Percentiles rank a stretch among this genome's conserved stretches.
phyloP scores from a whole-genome alignment of 345 rosid genomes.

The Citrus maxima region DNA sequence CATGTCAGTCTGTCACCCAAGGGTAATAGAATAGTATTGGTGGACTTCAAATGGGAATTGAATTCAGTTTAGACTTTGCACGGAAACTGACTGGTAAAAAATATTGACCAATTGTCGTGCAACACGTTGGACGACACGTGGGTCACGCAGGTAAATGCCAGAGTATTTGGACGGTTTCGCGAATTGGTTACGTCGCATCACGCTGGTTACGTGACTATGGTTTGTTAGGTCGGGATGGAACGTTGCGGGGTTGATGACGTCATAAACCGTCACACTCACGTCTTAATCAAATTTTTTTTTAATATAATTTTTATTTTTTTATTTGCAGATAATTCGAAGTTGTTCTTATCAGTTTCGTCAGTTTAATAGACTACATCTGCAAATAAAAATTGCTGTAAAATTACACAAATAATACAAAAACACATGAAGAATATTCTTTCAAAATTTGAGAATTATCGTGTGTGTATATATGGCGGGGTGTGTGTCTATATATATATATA shows the following conservation, averaged over 20 bases:
- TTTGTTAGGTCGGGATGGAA: slow-evolving; percentile 28
- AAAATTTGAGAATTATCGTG: too few species aligned
- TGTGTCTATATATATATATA: too few species aligned
- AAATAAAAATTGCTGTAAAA: too few species aligned
- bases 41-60: slow-evolving; percentile 15
- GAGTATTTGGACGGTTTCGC: slow-evolving; percentile 11
- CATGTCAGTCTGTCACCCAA: too few species aligned
- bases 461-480: too few species aligned
- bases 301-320: not conserved
- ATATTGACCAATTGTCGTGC: not conserved
- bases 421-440: too few species aligned
- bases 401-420: too few species aligned
- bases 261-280: not conserved
- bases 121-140: slow-evolving; percentile 25
- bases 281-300: not conserved
- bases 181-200: slow-evolving; percentile 29
- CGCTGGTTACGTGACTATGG: slow-evolving; percentile 32
- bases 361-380: not conserved
- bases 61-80: not conserved
- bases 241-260: slow-evolving; percentile 17
- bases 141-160: not conserved
- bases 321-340: not conserved
- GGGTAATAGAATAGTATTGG: not conserved
- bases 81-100: not conserved
- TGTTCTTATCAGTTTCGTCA: not conserved